Conservation (phyloP, 768 basidiomycete species). For the Tubosaeta sp. region DNA sequence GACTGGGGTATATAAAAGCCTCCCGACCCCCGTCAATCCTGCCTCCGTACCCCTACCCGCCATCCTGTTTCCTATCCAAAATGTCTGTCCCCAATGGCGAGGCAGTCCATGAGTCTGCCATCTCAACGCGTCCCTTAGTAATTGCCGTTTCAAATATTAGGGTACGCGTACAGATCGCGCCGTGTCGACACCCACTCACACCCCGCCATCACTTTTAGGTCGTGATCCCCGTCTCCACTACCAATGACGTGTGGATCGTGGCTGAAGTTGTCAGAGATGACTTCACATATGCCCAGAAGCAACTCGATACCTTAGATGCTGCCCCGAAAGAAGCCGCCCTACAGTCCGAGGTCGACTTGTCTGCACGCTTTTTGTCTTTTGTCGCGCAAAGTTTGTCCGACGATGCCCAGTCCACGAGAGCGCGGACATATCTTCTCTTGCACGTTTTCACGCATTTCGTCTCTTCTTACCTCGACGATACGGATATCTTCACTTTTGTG, state of each 20-base stretch:
- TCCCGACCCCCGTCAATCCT: constrained; percentile 4
- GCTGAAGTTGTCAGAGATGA: constrained; percentile 91
- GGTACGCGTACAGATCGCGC: constrained; percentile 25
- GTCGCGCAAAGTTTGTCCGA: constrained; percentile 60
- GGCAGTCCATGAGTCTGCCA: constrained; percentile 26
- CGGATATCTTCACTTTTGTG: constrained; percentile 80
- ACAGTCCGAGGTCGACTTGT: constrained; percentile 72
- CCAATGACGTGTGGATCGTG: constrained; percentile 80
- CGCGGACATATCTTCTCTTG: constrained; percentile 64
- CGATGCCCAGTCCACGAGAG: constrained; percentile 47
- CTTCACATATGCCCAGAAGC: constrained; percentile 64
- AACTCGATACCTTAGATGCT: constrained; percentile 53
- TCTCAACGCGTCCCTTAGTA: constrained; percentile 35
- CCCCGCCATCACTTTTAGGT: constrained; percentile 42
- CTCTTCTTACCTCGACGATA: constrained; percentile 59
- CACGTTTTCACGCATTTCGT: constrained; percentile 78
- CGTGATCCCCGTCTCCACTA: constrained; percentile 83
- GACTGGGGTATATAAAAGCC: constrained; percentile 29
- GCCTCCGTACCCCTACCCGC: constrained; percentile 2
- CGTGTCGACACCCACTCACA: constrained; percentile 3
- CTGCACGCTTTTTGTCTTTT: constrained; percentile 79
- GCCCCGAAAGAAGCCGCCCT: constrained; percentile 46
- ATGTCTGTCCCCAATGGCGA: constrained; percentile 33
- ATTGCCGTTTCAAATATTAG: constrained; percentile 32
- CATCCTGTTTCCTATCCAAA: constrained; percentile 16